Evolutionary conservation across 2,329 filamentous ascomycete genomes (phyloP).

Genomic region (Penicillium hordei): DNA sequence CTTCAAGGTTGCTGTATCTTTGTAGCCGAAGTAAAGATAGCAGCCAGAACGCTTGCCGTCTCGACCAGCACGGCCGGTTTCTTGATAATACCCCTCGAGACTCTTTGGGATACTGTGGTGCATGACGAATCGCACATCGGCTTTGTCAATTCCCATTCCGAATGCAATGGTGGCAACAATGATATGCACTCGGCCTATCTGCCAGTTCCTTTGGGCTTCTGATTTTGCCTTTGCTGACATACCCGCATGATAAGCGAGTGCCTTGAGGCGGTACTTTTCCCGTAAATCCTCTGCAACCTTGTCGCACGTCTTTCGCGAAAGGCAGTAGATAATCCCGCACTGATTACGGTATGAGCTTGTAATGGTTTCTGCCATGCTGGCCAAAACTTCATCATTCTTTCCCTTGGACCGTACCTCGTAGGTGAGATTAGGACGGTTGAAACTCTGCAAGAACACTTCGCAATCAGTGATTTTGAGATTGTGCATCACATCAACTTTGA

Average conservation of each 20-base stretch:
- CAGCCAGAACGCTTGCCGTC: slow-evolving; percentile 86
- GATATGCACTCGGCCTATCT: slow-evolving; percentile 73
- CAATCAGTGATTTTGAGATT: slow-evolving; percentile 82
- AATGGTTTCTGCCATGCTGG: slow-evolving; percentile 61
- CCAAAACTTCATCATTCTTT: slow-evolving; percentile 56
- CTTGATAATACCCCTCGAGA: slow-evolving; percentile 96
- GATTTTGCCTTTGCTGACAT: slow-evolving; percentile 69
- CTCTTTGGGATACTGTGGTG: slow-evolving; percentile 93
- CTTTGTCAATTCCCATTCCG: slow-evolving; percentile 99
- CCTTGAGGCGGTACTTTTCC: slow-evolving; percentile 63
- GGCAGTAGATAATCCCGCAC: slow-evolving; percentile 89
- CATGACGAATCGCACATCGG: slow-evolving; percentile 93
- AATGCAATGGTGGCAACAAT: slow-evolving; percentile 98
- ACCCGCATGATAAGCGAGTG: slow-evolving; percentile 82
- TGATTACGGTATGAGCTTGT: slow-evolving; percentile 66
- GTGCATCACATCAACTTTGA: slow-evolving; percentile 86
- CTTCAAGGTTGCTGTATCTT: slow-evolving; percentile 70
- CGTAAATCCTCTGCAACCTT: slow-evolving; percentile 69
- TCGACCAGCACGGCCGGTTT: slow-evolving; percentile 90
- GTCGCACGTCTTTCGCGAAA: slow-evolving; percentile 82
- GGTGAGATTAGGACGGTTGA: slow-evolving; percentile 91
- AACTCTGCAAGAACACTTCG: slow-evolving; percentile 83
- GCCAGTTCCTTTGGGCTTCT: slow-evolving; percentile 76
- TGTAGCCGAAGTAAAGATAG: slow-evolving; percentile 83
- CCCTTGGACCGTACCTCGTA: slow-evolving; percentile 80